Conservation (phyloP, 192 early-diverging fungal genomes). For the Dissophora ornata region DNA sequence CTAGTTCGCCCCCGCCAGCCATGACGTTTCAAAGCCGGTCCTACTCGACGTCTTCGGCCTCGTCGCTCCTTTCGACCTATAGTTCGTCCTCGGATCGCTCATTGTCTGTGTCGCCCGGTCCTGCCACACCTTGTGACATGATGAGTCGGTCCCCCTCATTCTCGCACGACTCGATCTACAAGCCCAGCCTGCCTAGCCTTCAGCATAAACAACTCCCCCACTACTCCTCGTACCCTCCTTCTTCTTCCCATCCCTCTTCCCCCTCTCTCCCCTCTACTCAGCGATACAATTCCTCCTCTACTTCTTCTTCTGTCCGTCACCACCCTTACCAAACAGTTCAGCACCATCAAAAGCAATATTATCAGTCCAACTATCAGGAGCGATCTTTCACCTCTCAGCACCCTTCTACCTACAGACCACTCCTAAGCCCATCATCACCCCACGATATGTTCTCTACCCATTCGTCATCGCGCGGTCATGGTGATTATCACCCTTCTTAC, state of each 20-base stretch:
- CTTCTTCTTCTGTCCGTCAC: slow-evolving; percentile 16
- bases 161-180: slow-evolving; percentile 21
- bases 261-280: background rate
- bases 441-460: slow-evolving; percentile 8
- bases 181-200: slow-evolving; percentile 13
- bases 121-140: slow-evolving; percentile 33
- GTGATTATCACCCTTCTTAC: slow-evolving; percentile 15
- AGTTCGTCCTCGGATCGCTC: slow-evolving; percentile 28
- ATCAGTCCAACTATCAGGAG: slow-evolving; percentile 3
- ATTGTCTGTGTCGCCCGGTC: slow-evolving; percentile 29
- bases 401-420: slow-evolving; percentile 4
- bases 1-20: slow-evolving; percentile 9
- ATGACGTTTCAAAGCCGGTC: slow-evolving; percentile 34
- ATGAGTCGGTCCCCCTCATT: slow-evolving; percentile 24
- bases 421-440: slow-evolving; percentile 17
- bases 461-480: background rate
- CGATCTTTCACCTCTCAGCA: slow-evolving; percentile 7
- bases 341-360: slow-evolving; percentile 9
- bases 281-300: background rate
- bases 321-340: slow-evolving; percentile 20
- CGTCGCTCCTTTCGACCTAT: slow-evolving; percentile 22
- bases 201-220: slow-evolving; percentile 5
- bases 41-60: slow-evolving; percentile 33
- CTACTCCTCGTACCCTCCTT: background rate
- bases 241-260: slow-evolving; percentile 15